Base-by-base conservation (phyloP, 805 yeast species). In the Suhomyces prunicola region DNA sequence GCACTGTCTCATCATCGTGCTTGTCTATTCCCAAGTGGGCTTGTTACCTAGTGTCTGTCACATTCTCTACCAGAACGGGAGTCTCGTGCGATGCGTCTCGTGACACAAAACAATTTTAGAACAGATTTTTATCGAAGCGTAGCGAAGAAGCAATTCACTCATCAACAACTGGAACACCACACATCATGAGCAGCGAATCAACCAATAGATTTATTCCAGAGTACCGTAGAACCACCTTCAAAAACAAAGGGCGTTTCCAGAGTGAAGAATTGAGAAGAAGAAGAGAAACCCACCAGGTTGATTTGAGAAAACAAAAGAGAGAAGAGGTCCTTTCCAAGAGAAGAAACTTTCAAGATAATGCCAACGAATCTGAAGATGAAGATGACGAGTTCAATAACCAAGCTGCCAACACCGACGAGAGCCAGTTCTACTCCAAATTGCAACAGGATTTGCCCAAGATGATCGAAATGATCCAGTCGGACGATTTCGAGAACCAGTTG, bases 241-340 rank as follows among this genome's bases (percentile, higher is more conserved):
- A 94, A 71, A 93, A 94, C 77, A 90, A 92, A 70, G 90, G 94
- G 58, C 84, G 96, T 67, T 94, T 94, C 69, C 88, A 88, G 65
- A 90, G 90, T 54, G 99, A 94, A 69, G 99, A 94, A 78, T 84
- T 94, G 64, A 89, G 99, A 73, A 91, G 98, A 72, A 88, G 99
- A 70, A 87, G 98, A 72, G 99, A 93, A 71, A 96, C 89, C 53
- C 97, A 93, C 65, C 97, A 93, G 73, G 96, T 94, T 55, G 98
- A 92, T 70, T 80, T 94, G 65, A 84, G 99, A 76, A 94, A 96
- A 77, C 96, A 92, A 57, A 92, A 92, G 72, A 85, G 99, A 68
- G 99, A 94, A 69, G 98, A 94, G 70, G 88, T 89, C 52, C 79
- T 94, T 61, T 86, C 96, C 40, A 94, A 94, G 76, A 87, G 98